Conservation (phyloP, 495 filamentous ascomycete genomes). For the Hypoxylon lienhwacheense region DNA sequence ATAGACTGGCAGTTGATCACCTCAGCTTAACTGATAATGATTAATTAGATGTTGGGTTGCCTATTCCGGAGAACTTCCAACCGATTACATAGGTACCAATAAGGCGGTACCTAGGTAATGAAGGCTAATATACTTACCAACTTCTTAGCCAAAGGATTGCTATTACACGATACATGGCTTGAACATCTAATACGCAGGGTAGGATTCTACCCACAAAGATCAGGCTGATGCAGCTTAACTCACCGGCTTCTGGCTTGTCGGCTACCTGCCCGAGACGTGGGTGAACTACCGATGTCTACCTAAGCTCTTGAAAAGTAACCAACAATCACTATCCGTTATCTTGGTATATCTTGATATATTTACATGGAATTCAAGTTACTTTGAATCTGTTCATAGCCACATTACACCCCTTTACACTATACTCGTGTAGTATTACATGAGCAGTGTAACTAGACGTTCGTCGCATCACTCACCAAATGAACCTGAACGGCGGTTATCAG, state of each 20-base stretch:
- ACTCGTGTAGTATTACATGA: slow-evolving; percentile 11
- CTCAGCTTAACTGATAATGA: slow-evolving; percentile 2
- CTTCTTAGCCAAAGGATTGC: not conserved
- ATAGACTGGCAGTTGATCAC: slow-evolving; percentile 3
- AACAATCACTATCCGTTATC: no score
- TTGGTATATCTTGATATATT: slow-evolving; percentile 7
- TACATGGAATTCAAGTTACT: slow-evolving; percentile 21
- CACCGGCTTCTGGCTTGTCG: slow-evolving; percentile 1
- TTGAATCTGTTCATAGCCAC: slow-evolving; percentile 13
- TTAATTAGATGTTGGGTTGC: not conserved
- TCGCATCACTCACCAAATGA: slow-evolving; percentile 6
- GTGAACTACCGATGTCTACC: slow-evolving; percentile 22
- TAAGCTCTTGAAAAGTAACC: no score
- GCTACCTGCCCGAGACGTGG: slow-evolving; percentile 5
- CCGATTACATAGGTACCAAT: slow-evolving; percentile 4
- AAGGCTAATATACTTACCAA: not conserved
- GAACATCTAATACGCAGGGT: slow-evolving; percentile 7
- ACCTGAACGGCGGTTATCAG: not conserved
- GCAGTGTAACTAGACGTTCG: not conserved
- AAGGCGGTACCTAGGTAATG: not conserved
- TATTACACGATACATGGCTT: slow-evolving; percentile 2
- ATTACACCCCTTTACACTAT: slow-evolving; percentile 13
- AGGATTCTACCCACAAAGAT: slow-evolving; percentile 14
- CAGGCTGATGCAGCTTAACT: slow-evolving; percentile 5
- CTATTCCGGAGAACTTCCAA: slow-evolving; percentile 11